Evolutionary conservation across 768 basidiomycete genomes (phyloP).

Genomic region (Lyophyllum semitale): DNA sequence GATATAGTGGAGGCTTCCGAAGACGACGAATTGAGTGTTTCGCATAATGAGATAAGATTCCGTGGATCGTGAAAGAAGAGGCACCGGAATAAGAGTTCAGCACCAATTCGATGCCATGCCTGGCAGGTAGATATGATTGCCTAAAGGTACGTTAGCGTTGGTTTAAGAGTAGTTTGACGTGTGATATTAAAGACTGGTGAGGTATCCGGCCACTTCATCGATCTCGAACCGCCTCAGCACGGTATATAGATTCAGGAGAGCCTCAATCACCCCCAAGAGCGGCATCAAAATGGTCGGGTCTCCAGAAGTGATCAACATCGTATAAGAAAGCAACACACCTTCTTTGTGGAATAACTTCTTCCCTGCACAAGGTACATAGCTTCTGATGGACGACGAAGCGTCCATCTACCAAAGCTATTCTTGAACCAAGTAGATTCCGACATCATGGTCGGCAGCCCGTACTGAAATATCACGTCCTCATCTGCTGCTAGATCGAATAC

Average conservation of each 20-base stretch:
- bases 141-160: too few species aligned
- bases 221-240: too few species aligned
- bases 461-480: conserved; percentile 68
- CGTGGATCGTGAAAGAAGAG: conserved; percentile 66
- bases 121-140: conserved; percentile 70
- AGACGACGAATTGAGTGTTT: conserved; percentile 50
- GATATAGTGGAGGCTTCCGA: conserved; percentile 35
- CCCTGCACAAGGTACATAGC: conserved; percentile 58
- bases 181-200: too few species aligned
- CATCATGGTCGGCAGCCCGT: conserved; percentile 61
- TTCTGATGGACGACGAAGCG: conserved; percentile 60
- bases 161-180: too few species aligned
- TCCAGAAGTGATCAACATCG: background rate
- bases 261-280: too few species aligned
- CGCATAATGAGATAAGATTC: conserved; percentile 53
- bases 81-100: conserved; percentile 68
- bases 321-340: conserved; percentile 40
- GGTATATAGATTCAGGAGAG: too few species aligned
- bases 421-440: conserved; percentile 69
- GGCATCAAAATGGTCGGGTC: background rate
- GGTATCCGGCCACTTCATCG: too few species aligned
- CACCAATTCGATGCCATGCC: conserved; percentile 60
- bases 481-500: conserved; percentile 75
- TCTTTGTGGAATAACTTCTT: conserved; percentile 65
- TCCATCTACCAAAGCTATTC: conserved; percentile 50